These are phyloP conservation scores for Bertia moriformis DNA, from an alignment of 2,329 filamentous ascomycete genomes.

Conservation along the genomic window DNA sequence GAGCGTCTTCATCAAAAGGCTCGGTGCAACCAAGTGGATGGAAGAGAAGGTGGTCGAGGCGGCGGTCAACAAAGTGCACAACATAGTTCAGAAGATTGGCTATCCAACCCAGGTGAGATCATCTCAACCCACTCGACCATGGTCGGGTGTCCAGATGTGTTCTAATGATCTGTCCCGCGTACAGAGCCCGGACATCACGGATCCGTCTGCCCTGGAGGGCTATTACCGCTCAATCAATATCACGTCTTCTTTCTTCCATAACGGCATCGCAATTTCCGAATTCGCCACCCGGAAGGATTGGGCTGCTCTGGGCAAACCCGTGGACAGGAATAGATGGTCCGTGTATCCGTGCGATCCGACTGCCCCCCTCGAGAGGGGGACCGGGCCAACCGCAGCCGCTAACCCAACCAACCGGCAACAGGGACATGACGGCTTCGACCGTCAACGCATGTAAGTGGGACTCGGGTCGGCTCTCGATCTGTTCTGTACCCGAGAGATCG, in stretches of 20 bases:
- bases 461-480: too few relatives aligned
- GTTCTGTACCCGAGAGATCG: too few relatives aligned
- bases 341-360: too few relatives aligned
- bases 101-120: too few relatives aligned
- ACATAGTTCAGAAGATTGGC: conserved; percentile 56
- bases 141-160: too few relatives aligned
- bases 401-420: too few relatives aligned
- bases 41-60: conserved; percentile 40
- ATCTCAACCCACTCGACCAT: too few relatives aligned
- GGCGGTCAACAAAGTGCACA: conserved; percentile 49
- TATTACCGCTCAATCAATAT: conserved; percentile 42
- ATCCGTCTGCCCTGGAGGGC: conserved; percentile 35
- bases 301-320: conserved; percentile 42
- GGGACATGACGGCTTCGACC: conserved; percentile 40
- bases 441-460: too few relatives aligned
- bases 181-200: conserved; percentile 44
- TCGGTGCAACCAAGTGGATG: conserved; percentile 45
- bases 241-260: conserved; percentile 38
- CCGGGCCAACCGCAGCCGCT: too few relatives aligned
- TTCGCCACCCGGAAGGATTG: conserved; percentile 34
- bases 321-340: conserved; percentile 45
- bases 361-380: too few relatives aligned
- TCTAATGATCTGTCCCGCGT: too few relatives aligned
- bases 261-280: conserved; percentile 32
- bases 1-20: conserved; percentile 34